Percentiles rank a stretch among this genome's conserved stretches.
Conservation (phyloP, 495 filamentous ascomycete species). For the Parachaetomium inaequale region DNA sequence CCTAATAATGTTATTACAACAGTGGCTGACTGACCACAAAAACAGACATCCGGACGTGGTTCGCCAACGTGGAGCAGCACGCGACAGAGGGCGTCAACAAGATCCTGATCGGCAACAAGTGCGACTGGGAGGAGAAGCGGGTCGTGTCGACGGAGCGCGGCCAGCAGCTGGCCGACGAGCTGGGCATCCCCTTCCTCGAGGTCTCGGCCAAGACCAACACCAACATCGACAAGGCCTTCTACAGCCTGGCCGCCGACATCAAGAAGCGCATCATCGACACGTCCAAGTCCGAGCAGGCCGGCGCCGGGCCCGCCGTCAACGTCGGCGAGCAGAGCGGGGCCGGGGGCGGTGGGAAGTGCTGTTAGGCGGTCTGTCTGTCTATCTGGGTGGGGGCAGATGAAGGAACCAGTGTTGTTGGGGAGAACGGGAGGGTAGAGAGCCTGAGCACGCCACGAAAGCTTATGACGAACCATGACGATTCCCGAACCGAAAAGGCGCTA, state of each 20-base stretch:
- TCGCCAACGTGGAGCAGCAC: constrained; percentile 98
- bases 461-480: not conserved
- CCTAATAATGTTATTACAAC: not conserved
- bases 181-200: constrained; percentile 97
- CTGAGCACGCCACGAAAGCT: not conserved
- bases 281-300: constrained; percentile 69
- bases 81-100: constrained; percentile 99
- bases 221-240: constrained; percentile 99
- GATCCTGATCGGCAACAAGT: constrained; percentile 99
- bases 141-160: constrained; percentile 89
- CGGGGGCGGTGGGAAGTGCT: constrained; percentile 77
- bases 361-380: constrained; percentile 49
- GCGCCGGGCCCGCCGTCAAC: constrained; percentile 58
- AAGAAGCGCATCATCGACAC: constrained; percentile 93
- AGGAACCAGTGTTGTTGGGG: not conserved
- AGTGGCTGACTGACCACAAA: not conserved
- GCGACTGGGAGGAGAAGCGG: constrained; percentile 99
- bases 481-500: not conserved
- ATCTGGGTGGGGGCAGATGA: not conserved
- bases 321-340: constrained; percentile 61
- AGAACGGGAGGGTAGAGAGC: not conserved
- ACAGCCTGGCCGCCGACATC: constrained; percentile 90
- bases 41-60: constrained; percentile 97
- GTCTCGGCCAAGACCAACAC: constrained; percentile 98
- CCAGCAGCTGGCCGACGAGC: constrained; percentile 89